These are phyloP conservation scores for Jaltomata sinuosa DNA, from an alignment of 257 asterid species.

Conservation along the genomic window DNA sequence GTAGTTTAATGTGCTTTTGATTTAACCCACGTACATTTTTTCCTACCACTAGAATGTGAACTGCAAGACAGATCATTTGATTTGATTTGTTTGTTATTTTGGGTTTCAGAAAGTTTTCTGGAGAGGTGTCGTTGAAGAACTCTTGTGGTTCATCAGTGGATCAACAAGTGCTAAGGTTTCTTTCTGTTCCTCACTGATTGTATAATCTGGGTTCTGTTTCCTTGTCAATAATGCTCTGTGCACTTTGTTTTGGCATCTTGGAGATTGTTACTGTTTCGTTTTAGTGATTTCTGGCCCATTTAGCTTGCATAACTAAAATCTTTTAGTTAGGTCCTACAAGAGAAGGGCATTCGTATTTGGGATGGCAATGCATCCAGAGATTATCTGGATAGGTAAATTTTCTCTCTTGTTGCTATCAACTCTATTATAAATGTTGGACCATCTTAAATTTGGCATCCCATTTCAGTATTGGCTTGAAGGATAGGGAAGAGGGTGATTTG, in stretches of 20 bases:
- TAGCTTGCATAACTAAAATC: neutral
- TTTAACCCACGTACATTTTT: neutral
- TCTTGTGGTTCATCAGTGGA: slow-evolving; percentile 97
- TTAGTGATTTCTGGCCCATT: neutral
- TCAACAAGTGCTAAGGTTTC: slow-evolving; percentile 91
- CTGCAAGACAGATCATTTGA: neutral
- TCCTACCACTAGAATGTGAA: neutral
- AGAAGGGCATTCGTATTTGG: slow-evolving; percentile 45
- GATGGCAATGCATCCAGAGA: slow-evolving; percentile 49
- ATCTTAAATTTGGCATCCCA: neutral
- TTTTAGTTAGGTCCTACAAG: slow-evolving; percentile 25
- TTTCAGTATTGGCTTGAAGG: slow-evolving; percentile 35
- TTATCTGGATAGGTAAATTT: slow-evolving; percentile 35
- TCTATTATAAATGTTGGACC: neutral
- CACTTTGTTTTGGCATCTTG: neutral
- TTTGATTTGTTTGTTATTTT: neutral
- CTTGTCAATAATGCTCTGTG: neutral
- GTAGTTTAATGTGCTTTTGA: neutral
- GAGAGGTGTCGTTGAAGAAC: slow-evolving; percentile 98
- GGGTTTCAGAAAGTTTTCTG: slow-evolving; percentile 70
- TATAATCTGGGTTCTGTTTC: neutral
- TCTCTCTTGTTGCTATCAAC: neutral
- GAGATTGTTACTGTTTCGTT: neutral
- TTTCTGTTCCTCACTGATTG: neutral
- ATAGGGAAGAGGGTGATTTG: slow-evolving; percentile 42